These are phyloP conservation scores for Climacium dendroides DNA, from an alignment of 225 moss, liverwort and hornwort species.

Conservation along the genomic window DNA sequence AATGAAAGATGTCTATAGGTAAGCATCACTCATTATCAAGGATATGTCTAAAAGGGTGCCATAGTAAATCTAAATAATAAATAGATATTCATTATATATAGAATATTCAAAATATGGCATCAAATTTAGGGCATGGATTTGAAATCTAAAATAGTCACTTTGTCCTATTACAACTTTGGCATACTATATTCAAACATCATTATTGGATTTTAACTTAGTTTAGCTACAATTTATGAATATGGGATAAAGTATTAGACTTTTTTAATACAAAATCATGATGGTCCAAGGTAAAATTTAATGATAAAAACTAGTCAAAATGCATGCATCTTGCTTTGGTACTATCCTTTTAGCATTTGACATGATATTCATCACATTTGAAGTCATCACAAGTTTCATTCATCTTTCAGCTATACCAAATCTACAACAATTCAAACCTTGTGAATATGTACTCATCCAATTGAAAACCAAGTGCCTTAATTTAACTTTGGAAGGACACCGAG, in stretches of 20 bases:
- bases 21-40: neutral
- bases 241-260: neutral
- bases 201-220: neutral
- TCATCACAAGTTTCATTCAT: neutral
- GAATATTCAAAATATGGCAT: neutral
- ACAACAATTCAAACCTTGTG: neutral
- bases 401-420: neutral
- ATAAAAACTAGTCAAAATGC: neutral
- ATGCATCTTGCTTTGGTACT: rapidly evolving
- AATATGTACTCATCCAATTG: neutral
- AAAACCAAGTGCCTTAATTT: too few species aligned
- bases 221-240: neutral
- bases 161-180: neutral
- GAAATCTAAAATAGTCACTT: neutral
- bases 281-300: neutral
- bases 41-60: neutral
- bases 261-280: rapidly evolving
- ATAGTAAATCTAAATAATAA: neutral
- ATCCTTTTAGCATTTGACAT: neutral
- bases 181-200: neutral
- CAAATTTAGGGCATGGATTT: neutral
- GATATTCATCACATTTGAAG: neutral
- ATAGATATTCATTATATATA: neutral
- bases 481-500: rapidly evolving
- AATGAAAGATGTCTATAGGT: neutral